These are phyloP conservation scores for Ustilago tritici DNA, from an alignment of 1,284 basidiomycete species.

Conservation along the genomic window DNA sequence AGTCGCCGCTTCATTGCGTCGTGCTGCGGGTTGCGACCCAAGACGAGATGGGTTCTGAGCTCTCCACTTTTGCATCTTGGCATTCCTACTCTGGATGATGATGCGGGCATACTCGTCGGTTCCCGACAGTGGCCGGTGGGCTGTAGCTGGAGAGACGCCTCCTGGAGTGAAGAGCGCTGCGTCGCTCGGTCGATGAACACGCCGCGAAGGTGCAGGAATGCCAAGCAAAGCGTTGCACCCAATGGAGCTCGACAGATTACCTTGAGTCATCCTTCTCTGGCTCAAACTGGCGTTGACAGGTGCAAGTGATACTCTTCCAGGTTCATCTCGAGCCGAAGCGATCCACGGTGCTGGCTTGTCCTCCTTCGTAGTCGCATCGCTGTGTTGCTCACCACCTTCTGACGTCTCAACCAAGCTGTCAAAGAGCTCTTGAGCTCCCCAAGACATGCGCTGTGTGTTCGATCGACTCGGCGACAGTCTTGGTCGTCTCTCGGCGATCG, in stretches of 20 bases:
- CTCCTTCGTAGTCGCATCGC: background rate
- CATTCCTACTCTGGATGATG: slow-evolving; percentile 73
- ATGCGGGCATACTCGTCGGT: slow-evolving; percentile 74
- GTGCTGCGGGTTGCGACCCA: slow-evolving; percentile 7
- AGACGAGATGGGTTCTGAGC: slow-evolving; percentile 43
- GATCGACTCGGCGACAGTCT: slow-evolving; percentile 32
- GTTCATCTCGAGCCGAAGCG: slow-evolving; percentile 54
- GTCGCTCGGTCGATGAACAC: slow-evolving; percentile 34
- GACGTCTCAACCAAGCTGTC: slow-evolving; percentile 41
- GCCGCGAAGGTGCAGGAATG: slow-evolving; percentile 27
- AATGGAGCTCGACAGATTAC: slow-evolving; percentile 40
- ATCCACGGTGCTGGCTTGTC: slow-evolving; percentile 62
- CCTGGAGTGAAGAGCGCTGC: slow-evolving; percentile 38
- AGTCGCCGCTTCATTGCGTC: slow-evolving; percentile 13
- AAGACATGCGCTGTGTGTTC: slow-evolving; percentile 36
- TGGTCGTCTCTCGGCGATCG: slow-evolving; percentile 34
- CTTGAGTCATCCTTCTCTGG: slow-evolving; percentile 32
- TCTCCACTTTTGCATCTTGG: slow-evolving; percentile 74
- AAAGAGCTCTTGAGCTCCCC: slow-evolving; percentile 53
- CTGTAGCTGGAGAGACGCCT: slow-evolving; percentile 22
- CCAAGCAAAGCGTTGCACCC: slow-evolving; percentile 41
- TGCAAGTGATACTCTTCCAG: slow-evolving; percentile 14
- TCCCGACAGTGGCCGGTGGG: slow-evolving; percentile 46
- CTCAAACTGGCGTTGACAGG: slow-evolving; percentile 22
- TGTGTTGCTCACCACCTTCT: slow-evolving; percentile 5